Percentiles rank a stretch among this genome's conserved stretches.
These are phyloP conservation scores for Quillaja saponaria DNA, from an alignment of 306 rosid genomes.

Conservation along the genomic window DNA sequence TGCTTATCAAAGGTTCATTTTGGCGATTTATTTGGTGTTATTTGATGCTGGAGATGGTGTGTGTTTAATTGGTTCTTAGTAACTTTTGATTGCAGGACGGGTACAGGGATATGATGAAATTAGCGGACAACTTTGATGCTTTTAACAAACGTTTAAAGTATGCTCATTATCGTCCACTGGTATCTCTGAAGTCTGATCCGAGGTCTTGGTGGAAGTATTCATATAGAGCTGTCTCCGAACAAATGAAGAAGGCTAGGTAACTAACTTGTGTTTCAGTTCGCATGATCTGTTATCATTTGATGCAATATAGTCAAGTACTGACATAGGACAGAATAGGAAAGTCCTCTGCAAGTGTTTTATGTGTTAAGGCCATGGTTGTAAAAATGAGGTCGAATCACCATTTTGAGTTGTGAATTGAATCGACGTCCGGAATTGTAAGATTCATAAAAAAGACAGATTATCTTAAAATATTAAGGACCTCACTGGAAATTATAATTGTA, in stretches of 20 bases:
- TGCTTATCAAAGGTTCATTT: slow-evolving; percentile 79
- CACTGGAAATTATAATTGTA: no score
- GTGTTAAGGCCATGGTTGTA: no score
- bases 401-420: no score
- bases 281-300: no score
- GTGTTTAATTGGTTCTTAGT: slow-evolving; percentile 15
- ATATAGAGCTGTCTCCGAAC: slow-evolving; percentile 77
- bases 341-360: no score
- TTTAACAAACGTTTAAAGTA: slow-evolving; percentile 88
- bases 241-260: slow-evolving; percentile 93
- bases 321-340: no score
- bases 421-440: no score
- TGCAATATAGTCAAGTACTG: no score
- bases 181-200: slow-evolving; percentile 70
- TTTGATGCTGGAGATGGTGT: slow-evolving; percentile 14
- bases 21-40: background rate
- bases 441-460: no score
- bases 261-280: no score
- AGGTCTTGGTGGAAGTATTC: slow-evolving; percentile 95
- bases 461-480: no score
- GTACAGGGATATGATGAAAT: slow-evolving; percentile 72
- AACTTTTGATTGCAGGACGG: slow-evolving; percentile 66
- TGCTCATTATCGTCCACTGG: slow-evolving; percentile 88
- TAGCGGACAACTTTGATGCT: slow-evolving; percentile 90
- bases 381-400: no score